Evolutionary conservation across 164 flowering plant genomes (phyloP).

Genomic region (Nelumbo lutea): DNA sequence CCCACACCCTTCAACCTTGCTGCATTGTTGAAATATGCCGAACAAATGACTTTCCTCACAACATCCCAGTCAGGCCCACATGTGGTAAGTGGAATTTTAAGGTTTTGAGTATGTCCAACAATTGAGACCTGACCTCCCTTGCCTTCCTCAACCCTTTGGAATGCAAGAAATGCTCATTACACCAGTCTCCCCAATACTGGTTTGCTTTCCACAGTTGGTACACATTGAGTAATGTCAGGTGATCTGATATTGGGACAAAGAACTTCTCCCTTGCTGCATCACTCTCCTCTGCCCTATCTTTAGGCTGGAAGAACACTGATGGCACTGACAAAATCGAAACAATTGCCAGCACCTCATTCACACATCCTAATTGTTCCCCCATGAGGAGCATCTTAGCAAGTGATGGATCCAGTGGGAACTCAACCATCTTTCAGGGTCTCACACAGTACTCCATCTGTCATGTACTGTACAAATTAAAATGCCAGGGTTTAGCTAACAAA

Average conservation of each 20-base stretch:
- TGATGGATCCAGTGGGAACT: slow-evolving; percentile 90
- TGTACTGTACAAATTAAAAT: background rate
- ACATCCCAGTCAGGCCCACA: slow-evolving; percentile 72
- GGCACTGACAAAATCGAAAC: slow-evolving; percentile 97
- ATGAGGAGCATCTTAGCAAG: slow-evolving; percentile 26
- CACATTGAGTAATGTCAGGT: slow-evolving; percentile 61
- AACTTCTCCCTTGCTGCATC: slow-evolving; percentile 91
- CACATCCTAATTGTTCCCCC: no score
- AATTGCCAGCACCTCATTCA: slow-evolving; percentile 35
- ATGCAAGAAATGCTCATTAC: no score
- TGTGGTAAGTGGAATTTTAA: slow-evolving; percentile 62
- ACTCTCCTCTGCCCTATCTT: slow-evolving; percentile 85
- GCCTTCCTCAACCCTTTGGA: slow-evolving; percentile 66
- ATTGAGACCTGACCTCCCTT: slow-evolving; percentile 25
- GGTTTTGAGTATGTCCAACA: slow-evolving; percentile 68
- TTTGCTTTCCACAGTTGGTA: slow-evolving; percentile 74
- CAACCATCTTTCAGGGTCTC: slow-evolving; percentile 98
- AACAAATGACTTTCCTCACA: slow-evolving; percentile 59
- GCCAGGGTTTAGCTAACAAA: slow-evolving; percentile 4
- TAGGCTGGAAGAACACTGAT: slow-evolving; percentile 88
- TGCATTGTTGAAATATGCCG: no score
- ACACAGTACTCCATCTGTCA: slow-evolving; percentile 96
- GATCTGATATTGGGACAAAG: slow-evolving; percentile 34
- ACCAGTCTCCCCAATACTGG: no score
- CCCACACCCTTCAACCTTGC: no score